These are phyloP conservation scores for Nematocida ausubeli DNA, from an alignment of 371 early-diverging fungal species.

Conservation along the genomic window DNA sequence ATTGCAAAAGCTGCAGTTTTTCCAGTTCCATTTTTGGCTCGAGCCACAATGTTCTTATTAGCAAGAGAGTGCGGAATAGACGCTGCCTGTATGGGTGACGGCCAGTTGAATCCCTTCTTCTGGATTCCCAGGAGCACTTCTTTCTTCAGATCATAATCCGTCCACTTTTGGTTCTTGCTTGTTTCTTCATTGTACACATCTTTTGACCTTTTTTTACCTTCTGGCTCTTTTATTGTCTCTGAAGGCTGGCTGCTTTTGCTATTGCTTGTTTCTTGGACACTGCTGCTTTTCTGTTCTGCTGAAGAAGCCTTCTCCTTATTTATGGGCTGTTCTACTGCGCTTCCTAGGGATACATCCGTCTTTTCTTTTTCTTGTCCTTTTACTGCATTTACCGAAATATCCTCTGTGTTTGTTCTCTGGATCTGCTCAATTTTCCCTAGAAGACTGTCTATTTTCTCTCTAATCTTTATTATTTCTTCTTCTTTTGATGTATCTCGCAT, in stretches of 20 bases:
- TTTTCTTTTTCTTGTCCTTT: not conserved
- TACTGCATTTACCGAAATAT: not conserved
- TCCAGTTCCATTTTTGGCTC: conserved; percentile 95
- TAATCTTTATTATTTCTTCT: conserved; percentile 23
- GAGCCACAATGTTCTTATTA: conserved; percentile 68
- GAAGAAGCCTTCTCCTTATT: not conserved
- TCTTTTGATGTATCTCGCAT: not conserved
- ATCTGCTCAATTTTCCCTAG: conserved; percentile 29
- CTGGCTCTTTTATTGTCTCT: not conserved
- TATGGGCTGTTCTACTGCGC: not conserved
- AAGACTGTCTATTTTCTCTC: conserved; percentile 25
- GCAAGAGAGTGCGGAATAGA: conserved; percentile 32
- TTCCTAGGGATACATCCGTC: not conserved
- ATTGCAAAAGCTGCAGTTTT: conserved; percentile 89
- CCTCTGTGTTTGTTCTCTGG: not conserved
- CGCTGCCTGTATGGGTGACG: conserved; percentile 51
- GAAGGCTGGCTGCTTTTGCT: no score
- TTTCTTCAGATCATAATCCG: conserved; percentile 27
- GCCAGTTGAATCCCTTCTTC: conserved; percentile 48
- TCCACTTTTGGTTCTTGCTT: conserved; percentile 1
- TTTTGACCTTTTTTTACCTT: not conserved
- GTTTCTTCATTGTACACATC: not conserved
- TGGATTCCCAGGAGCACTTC: conserved; percentile 36
- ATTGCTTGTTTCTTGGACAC: no score
- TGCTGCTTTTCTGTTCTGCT: not conserved